These are phyloP conservation scores for Brassica nigra DNA, from an alignment of 345 rosid species.

Conservation along the genomic window DNA sequence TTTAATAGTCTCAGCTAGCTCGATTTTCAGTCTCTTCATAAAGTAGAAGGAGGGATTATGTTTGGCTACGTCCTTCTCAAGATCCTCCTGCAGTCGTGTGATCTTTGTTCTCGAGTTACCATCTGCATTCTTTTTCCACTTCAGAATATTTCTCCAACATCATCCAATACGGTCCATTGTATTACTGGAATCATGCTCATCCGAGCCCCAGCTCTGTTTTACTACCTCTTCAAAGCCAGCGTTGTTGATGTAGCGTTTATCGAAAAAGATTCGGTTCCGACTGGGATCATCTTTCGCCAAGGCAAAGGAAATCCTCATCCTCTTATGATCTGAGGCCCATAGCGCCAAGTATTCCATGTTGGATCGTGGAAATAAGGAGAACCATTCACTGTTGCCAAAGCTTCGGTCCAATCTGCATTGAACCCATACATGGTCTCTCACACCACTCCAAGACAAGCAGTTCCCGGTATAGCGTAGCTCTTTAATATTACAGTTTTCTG, in stretches of 20 bases:
- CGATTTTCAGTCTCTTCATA: too few relatives aligned
- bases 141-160: too few relatives aligned
- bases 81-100: too few relatives aligned
- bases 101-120: too few relatives aligned
- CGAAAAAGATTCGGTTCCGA: neutral
- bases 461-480: neutral
- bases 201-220: too few relatives aligned
- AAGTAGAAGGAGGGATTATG: too few relatives aligned
- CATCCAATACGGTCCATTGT: too few relatives aligned
- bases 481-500: neutral
- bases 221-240: neutral
- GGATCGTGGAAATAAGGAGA: neutral
- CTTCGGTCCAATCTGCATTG: neutral
- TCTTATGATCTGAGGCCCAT: neutral
- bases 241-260: neutral
- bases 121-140: too few relatives aligned
- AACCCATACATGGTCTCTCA: neutral
- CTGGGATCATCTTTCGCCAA: neutral
- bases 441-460: neutral
- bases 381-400: neutral
- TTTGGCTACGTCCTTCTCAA: too few relatives aligned
- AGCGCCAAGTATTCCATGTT: neutral
- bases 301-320: neutral
- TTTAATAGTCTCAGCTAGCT: too few relatives aligned
- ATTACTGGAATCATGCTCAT: too few relatives aligned